phyloP scores from a whole-genome alignment of 805 yeast genomes.

The Yamadazyma philogaea region DNA sequence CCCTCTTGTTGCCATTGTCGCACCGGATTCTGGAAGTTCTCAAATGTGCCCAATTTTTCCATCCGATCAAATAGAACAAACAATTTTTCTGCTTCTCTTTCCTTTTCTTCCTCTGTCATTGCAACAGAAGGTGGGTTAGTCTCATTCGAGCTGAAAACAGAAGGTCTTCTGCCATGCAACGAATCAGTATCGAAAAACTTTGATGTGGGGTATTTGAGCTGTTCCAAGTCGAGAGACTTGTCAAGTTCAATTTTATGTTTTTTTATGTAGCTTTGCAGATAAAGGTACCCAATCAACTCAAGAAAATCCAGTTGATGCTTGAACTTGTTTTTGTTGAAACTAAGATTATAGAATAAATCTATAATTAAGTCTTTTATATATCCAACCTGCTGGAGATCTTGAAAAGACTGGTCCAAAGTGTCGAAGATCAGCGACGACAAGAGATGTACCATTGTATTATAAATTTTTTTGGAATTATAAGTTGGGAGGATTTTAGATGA shows the following conservation, averaged over 20 bases:
- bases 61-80: slow-evolving; percentile 40
- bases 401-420: slow-evolving; percentile 5
- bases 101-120: slow-evolving; percentile 42
- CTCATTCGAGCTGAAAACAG: neutral
- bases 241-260: slow-evolving; percentile 15
- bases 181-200: slow-evolving; percentile 12
- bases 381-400: slow-evolving; percentile 10
- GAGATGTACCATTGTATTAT: slow-evolving; percentile 13
- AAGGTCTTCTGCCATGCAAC: slow-evolving; percentile 1
- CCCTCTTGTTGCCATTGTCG: slow-evolving; percentile 35
- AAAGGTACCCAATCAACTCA: slow-evolving; percentile 21
- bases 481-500: slow-evolving; percentile 11
- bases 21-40: slow-evolving; percentile 38
- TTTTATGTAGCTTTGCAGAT: slow-evolving; percentile 15
- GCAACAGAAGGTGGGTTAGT: slow-evolving; percentile 8
- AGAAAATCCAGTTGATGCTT: slow-evolving; percentile 17
- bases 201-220: slow-evolving; percentile 16
- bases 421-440: slow-evolving; percentile 10
- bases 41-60: slow-evolving; percentile 34
- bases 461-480: slow-evolving; percentile 8
- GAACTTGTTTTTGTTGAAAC: slow-evolving; percentile 13
- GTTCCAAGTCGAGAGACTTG: slow-evolving; percentile 15
- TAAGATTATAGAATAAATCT: slow-evolving; percentile 16
- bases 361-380: slow-evolving; percentile 16
- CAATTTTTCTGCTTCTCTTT: slow-evolving; percentile 42